These are phyloP conservation scores for Coemansia sp. DNA, from an alignment of 192 early-diverging fungal genomes.

Conservation along the genomic window DNA sequence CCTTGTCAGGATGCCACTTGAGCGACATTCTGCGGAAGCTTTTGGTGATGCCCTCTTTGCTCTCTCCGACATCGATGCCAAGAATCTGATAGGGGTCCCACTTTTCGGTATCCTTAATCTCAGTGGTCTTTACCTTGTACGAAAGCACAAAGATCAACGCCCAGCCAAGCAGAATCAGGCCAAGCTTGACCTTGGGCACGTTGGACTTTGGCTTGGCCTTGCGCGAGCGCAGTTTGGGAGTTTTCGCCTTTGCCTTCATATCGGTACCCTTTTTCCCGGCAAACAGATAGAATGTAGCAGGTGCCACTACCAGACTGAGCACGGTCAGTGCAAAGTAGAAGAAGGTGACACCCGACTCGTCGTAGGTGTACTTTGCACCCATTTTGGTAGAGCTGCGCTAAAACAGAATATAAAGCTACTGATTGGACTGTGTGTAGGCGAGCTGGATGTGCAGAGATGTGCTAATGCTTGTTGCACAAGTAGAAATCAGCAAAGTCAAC, in stretches of 20 bases:
- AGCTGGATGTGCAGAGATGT: not conserved
- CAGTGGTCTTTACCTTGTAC: slow-evolving; percentile 60
- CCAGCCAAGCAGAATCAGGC: slow-evolving; percentile 44
- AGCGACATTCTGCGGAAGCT: slow-evolving; percentile 71
- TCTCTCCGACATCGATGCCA: slow-evolving; percentile 65
- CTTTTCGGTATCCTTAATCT: slow-evolving; percentile 62
- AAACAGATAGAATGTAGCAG: slow-evolving; percentile 64
- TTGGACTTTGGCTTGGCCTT: slow-evolving; percentile 34
- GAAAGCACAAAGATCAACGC: slow-evolving; percentile 47
- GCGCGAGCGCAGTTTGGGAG: slow-evolving; percentile 42
- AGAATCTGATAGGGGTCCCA: slow-evolving; percentile 98
- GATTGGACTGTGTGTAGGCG: not conserved
- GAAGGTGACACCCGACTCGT: slow-evolving; percentile 93
- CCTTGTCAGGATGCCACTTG: slow-evolving; percentile 82
- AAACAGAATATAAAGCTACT: not conserved
- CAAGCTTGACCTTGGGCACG: slow-evolving; percentile 34
- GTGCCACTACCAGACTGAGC: slow-evolving; percentile 80
- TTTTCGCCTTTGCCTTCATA: slow-evolving; percentile 40
- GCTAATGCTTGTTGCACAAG: no score
- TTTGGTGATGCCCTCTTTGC: slow-evolving; percentile 65
- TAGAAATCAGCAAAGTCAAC: no score
- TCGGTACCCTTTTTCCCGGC: slow-evolving; percentile 34
- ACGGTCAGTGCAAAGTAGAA: slow-evolving; percentile 90
- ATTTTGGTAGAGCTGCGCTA: slow-evolving; percentile 24
- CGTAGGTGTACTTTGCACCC: slow-evolving; percentile 85